Conservation (phyloP, 306 rosid genomes). For the Inga laurina region DNA sequence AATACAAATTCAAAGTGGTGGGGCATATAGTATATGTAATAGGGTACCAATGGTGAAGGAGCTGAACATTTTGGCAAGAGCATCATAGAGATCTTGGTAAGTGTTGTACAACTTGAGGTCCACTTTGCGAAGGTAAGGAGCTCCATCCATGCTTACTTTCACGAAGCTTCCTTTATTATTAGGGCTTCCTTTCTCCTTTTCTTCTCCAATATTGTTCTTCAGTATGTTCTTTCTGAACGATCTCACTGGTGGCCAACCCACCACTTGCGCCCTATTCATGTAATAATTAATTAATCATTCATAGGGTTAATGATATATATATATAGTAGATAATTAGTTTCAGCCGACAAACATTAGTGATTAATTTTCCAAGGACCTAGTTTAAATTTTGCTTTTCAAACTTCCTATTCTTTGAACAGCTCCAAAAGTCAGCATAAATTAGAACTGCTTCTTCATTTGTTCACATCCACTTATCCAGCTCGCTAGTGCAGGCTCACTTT, state of each 20-base stretch:
- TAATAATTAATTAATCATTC: no score
- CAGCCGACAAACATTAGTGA: not conserved
- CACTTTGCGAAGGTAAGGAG: constrained; percentile 93
- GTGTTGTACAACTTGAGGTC: constrained; percentile 64
- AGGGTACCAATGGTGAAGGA: constrained; percentile 64
- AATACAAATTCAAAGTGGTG: not conserved
- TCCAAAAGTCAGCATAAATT: not conserved
- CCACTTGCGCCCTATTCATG: constrained; percentile 72
- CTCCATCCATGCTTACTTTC: constrained; percentile 97
- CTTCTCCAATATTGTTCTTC: constrained; percentile 45
- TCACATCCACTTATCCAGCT: not conserved
- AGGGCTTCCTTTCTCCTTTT: constrained; percentile 42
- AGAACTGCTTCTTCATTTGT: not conserved
- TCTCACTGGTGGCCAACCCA: constrained; percentile 98
- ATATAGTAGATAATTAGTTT: no score
- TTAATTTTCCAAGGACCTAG: not conserved
- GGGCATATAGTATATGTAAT: not conserved
- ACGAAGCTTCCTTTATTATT: constrained; percentile 49
- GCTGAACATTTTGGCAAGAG: constrained; percentile 80
- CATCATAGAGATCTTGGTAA: constrained; percentile 81
- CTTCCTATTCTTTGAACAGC: not conserved
- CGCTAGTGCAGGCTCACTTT: not conserved
- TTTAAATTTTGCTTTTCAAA: not conserved
- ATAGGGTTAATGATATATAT: no score
- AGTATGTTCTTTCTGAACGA: constrained; percentile 74